Percentiles rank a stretch among this genome's conserved stretches.
Evolutionary conservation across 495 filamentous ascomycete genomes (phyloP).

Genomic region (Polyplosphaeria fusca): DNA sequence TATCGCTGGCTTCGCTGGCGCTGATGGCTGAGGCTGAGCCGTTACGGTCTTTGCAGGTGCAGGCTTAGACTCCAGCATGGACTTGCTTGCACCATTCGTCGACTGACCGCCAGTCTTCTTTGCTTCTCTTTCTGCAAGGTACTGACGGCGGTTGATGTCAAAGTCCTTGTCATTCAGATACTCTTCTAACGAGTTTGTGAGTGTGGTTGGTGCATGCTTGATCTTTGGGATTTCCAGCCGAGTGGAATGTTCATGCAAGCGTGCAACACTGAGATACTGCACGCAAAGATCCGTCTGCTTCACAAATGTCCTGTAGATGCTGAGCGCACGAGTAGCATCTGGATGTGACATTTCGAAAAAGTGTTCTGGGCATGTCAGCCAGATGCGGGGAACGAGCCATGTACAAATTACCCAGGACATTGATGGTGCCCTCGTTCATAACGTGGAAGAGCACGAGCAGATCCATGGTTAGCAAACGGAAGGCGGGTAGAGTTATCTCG

Average conservation of each 20-base stretch:
- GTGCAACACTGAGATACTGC: slow-evolving; percentile 78
- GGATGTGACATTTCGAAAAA: slow-evolving; percentile 97
- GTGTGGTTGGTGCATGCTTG: slow-evolving; percentile 91
- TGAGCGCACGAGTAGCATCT: slow-evolving; percentile 87
- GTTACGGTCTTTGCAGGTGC: slow-evolving; percentile 34
- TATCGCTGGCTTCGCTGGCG: slow-evolving; percentile 28
- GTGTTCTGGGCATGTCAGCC: slow-evolving; percentile 61
- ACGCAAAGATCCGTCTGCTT: slow-evolving; percentile 92
- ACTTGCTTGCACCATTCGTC: slow-evolving; percentile 37
- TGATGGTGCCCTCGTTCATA: slow-evolving; percentile 97
- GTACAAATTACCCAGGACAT: slow-evolving; percentile 72
- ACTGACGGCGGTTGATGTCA: slow-evolving; percentile 88
- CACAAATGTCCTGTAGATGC: slow-evolving; percentile 90
- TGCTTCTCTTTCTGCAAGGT: slow-evolving; percentile 77
- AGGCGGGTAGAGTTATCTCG: slow-evolving; percentile 95
- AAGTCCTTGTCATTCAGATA: slow-evolving; percentile 96
- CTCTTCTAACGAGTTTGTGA: slow-evolving; percentile 86
- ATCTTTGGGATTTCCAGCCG: slow-evolving; percentile 93
- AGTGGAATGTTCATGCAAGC: slow-evolving; percentile 87
- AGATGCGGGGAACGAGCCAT: neutral
- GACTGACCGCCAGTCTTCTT: slow-evolving; percentile 59
- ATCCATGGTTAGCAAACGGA: slow-evolving; percentile 86
- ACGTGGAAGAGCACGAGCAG: slow-evolving; percentile 88
- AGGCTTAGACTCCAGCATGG: slow-evolving; percentile 29
- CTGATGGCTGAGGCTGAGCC: slow-evolving; percentile 31